Evolutionary conservation across 2,329 filamentous ascomycete genomes (phyloP), one percentile per base, ranked within the genome.

Genomic region (Elsinoe ampelina): DNA sequence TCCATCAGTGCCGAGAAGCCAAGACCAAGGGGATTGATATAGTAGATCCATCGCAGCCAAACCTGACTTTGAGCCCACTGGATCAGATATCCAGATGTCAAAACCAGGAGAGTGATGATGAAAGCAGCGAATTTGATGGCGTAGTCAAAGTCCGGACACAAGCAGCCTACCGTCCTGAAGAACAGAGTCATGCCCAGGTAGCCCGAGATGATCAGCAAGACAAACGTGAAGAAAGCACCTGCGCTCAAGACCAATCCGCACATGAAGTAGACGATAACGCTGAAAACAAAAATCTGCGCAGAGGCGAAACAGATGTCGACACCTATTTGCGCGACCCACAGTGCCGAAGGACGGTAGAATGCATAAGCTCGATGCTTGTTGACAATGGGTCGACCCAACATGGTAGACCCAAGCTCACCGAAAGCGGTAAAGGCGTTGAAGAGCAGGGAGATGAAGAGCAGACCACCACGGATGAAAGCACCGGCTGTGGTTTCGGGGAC

Each of bases 371-470:
- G 83, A 70, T 95, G 89, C 68, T 93, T 95, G 68, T 90, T 89
- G 59, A 95, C 80, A 36, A 95, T 86, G 0, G 84, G 78, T 7
- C 89, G 79, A 1, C 85, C 87, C 13, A 84, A 73, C 86, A 93
- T 92, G 1, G 85, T 86, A 10, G 79, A 78, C 0, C 79, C 85
- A 0, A 95, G 72, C 68, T 95, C 89, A 0, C 85, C 81, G 66
- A 93, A 91, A 20, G 89, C 87, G 66, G 89, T 84, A 70, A 95
- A 92, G n/a, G 86, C 86, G 68, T 92, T 92, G 77, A 92, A 92
- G 3, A 95, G 73, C 1, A 95, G 79, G 19, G 86, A 76, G 55
- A 90, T 82, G 72, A 95, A 95, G 52, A 95, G 75, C 1, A 92
- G 80, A 74, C 88, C 89, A 61, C 88, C 88, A 67, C 89, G 83